Evolutionary conservation across 805 yeast genomes (phyloP), one percentile per base, ranked within the genome.

Genomic region (Wickerhamiella alocasiicola): DNA sequence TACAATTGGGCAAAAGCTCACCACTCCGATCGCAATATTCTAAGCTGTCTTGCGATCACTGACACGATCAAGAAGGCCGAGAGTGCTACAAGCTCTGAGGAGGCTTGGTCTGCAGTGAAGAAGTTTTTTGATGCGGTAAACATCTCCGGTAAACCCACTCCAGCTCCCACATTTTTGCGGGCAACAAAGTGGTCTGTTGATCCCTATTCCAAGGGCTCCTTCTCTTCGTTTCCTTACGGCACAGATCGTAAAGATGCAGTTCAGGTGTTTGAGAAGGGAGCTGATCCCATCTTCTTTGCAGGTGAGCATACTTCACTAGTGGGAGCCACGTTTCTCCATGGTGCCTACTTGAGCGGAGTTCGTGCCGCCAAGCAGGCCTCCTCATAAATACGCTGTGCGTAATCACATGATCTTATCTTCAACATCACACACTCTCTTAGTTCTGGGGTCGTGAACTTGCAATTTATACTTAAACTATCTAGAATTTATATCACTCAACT

Each of bases 301-400:
- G 95, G 95, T 6, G 95, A 84, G 55, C 94, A 83, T 54, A 78
- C 94, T 0, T 71, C 77, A 17, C 60, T 74, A 50, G 87, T 81
- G 49, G 94, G 94, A 9, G 82, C 88, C 4, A 94, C 94, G 0
- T 82, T 91, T 48, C 87, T 78, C 9, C 88, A 84, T 56, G 95
- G 94, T 1, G 94, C 94, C 0, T 82, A 83, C 73, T 63, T 66
- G 48, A 78, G 87, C 56, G 94, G 85, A 3, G 54, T 49, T 42
- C 62, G 85, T 48, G 75, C 70, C 39, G 75, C 74, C 1, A 47
- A 53, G 11, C 43, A 39, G 26, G 28, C 25, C 13, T 5, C 9
- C 11, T 6, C 6, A 6, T 16, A 20, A 16, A 12, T 32, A 11
- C 19, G 24, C 15, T n/a, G n/a, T n/a, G n/a, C n/a, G n/a, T n/a